Evolutionary conservation across 129 eudicot genomes (phyloP).

Genomic region (Daucus carota): DH1_v3.0 NC_030382.2:50258501-50259000

Average conservation of each 20-base stretch:
- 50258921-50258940: conserved; percentile 34
- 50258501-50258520: background rate
- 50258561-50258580: background rate
- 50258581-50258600: background rate
- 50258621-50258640: background rate
- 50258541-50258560: background rate
- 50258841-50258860: conserved; percentile 25
- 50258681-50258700: background rate
- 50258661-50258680: background rate
- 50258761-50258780: conserved; percentile 29
- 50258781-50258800: conserved; percentile 29
- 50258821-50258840: conserved; percentile 25
- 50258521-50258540: background rate
- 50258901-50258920: conserved; percentile 29
- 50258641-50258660: background rate
- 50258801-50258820: conserved; percentile 21
- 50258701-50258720: background rate
- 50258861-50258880: conserved; percentile 24
- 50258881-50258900: conserved; percentile 22
- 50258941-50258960: conserved; percentile 63
- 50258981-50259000: conserved; percentile 23
- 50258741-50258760: conserved; percentile 42
- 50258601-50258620: background rate
- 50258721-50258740: conserved; percentile 43
- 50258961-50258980: conserved; percentile 51